These are phyloP conservation scores for Umbelopsis ramanniana DNA, from an alignment of 192 early-diverging fungal genomes.

Conservation along the genomic window DNA sequence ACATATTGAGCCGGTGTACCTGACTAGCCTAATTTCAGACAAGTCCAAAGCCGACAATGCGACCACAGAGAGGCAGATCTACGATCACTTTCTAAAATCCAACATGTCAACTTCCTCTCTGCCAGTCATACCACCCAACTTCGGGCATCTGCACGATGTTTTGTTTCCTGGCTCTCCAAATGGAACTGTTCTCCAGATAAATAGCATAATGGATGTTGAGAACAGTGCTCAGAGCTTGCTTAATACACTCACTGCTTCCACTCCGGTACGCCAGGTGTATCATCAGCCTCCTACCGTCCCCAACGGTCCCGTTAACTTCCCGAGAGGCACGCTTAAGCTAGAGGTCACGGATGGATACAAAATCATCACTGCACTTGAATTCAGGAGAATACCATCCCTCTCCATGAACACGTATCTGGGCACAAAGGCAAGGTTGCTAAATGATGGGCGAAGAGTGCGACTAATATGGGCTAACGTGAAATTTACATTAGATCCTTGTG, in stretches of 20 bases:
- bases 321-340: neutral
- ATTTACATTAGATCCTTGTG: neutral
- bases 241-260: neutral
- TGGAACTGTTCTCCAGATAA: neutral
- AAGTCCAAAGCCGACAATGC: neutral
- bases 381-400: neutral
- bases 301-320: conserved; percentile 4
- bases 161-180: neutral
- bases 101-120: neutral
- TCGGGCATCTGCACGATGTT: neutral
- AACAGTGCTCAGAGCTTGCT: conserved; percentile 9
- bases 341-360: conserved; percentile 8
- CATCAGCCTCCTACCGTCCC: neutral
- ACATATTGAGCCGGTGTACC: neutral
- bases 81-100: neutral
- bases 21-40: neutral
- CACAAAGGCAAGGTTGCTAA: neutral
- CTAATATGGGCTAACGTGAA: neutral
- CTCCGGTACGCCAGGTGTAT: conserved; percentile 9
- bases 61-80: neutral
- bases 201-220: conserved; percentile 6
- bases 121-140: conserved; percentile 1
- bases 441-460: neutral
- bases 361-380: neutral
- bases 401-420: neutral